Percentiles rank a stretch among this genome's conserved stretches.
These are phyloP conservation scores for Dactylonectria macrodidyma DNA, from an alignment of 2,329 filamentous ascomycete genomes.

Conservation along the genomic window DNA sequence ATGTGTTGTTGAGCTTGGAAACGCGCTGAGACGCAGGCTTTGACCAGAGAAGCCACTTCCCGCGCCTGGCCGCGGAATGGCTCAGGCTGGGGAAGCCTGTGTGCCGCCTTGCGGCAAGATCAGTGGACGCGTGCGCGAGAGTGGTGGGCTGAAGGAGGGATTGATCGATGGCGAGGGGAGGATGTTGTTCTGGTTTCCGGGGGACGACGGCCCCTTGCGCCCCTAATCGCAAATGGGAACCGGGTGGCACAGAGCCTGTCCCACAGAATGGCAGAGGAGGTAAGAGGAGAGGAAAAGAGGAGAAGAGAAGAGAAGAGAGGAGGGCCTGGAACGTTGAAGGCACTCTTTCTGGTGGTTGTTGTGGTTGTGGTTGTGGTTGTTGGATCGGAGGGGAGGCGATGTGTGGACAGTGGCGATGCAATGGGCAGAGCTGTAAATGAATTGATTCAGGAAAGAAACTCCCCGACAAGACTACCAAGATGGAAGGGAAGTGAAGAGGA, in stretches of 20 bases:
- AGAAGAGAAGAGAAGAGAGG: slow-evolving; percentile 28
- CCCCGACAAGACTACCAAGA: slow-evolving; percentile 34
- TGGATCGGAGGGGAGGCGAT: slow-evolving; percentile 46
- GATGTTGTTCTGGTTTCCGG: slow-evolving; percentile 43
- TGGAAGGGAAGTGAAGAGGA: slow-evolving; percentile 39
- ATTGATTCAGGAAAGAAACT: slow-evolving; percentile 48
- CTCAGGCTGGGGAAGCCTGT: slow-evolving; percentile 46
- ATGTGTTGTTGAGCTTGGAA: slow-evolving; percentile 55
- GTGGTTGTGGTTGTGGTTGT: slow-evolving; percentile 44
- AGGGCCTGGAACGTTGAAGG: slow-evolving; percentile 33
- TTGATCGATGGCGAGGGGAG: slow-evolving; percentile 47
- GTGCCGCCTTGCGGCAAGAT: slow-evolving; percentile 44
- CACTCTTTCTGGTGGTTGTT: slow-evolving; percentile 37
- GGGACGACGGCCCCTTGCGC: slow-evolving; percentile 27
- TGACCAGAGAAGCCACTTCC: slow-evolving; percentile 41
- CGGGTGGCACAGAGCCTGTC: slow-evolving; percentile 38
- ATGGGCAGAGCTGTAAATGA: slow-evolving; percentile 51
- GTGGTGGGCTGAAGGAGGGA: slow-evolving; percentile 53
- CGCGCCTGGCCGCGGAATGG: slow-evolving; percentile 35
- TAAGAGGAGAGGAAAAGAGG: slow-evolving; percentile 35
- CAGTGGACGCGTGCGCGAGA: slow-evolving; percentile 51
- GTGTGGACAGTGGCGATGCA: slow-evolving; percentile 49
- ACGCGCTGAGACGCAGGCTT: slow-evolving; percentile 49
- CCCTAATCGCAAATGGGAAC: slow-evolving; percentile 8
- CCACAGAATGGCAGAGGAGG: slow-evolving; percentile 41